These are phyloP conservation scores for Pseudogymnoascus verrucosus DNA, from an alignment of 2,329 filamentous ascomycete species.

Conservation along the genomic window DNA sequence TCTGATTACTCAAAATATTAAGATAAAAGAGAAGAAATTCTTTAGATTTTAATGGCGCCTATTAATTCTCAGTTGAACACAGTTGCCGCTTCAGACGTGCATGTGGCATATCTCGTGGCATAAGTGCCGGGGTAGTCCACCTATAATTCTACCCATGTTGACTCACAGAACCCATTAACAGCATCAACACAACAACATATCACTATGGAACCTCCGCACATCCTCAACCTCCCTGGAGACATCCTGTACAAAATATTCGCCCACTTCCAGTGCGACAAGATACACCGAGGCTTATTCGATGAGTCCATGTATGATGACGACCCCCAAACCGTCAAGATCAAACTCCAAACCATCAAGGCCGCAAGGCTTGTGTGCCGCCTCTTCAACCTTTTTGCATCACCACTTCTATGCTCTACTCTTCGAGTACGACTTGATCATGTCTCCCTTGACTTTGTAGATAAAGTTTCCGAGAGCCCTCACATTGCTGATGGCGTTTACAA, in stretches of 20 bases:
- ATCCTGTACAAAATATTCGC: not conserved
- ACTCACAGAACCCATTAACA: not conserved
- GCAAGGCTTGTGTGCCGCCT: slow-evolving; percentile 2
- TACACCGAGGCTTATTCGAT: not conserved
- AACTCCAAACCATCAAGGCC: not conserved
- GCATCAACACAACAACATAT: not conserved
- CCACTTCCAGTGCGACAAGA: not conserved
- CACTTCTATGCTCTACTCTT: not conserved
- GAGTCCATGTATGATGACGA: not conserved
- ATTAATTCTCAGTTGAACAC: not conserved
- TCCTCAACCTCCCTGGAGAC: not conserved
- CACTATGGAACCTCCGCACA: not conserved
- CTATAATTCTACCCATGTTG: not conserved
- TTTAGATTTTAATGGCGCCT: not conserved
- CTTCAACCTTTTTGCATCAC: not conserved
- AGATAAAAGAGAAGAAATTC: not conserved
- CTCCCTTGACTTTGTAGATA: not conserved
- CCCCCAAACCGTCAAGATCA: not conserved
- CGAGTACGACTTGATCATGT: slow-evolving; percentile 5
- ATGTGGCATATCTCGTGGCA: not conserved
- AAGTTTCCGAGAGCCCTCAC: not conserved
- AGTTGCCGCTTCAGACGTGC: too few relatives aligned
- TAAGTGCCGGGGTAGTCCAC: not conserved
- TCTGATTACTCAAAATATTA: not conserved
- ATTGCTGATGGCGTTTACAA: not conserved